A percentile compares a stretch with the other conserved stretches of the same genome.
phyloP scores from a whole-genome alignment of 2,329 filamentous ascomycete species.

The Fusarium sulawesiense region DNA sequence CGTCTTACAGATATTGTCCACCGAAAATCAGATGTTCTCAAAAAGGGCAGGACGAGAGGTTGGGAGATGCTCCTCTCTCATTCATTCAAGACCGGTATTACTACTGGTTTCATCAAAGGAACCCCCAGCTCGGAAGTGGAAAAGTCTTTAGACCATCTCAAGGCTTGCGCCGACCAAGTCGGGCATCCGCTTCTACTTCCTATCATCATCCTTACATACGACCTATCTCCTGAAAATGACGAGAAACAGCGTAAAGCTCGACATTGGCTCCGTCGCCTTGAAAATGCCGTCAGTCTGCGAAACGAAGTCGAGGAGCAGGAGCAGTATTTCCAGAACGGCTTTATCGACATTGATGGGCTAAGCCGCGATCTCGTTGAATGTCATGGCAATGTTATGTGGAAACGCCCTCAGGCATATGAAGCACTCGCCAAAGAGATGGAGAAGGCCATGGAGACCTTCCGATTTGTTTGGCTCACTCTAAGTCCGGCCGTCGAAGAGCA shows the following conservation, averaged over 20 bases:
- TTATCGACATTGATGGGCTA: conserved; percentile 68
- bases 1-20: conserved; percentile 66
- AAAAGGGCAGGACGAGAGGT: conserved; percentile 71
- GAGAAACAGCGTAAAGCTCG: conserved; percentile 71
- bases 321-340: conserved; percentile 63
- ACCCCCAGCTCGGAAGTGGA: conserved; percentile 67
- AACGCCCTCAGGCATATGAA: conserved; percentile 70
- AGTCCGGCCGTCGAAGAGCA: conserved; percentile 29
- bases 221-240: conserved; percentile 66
- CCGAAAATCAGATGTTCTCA: conserved; percentile 74
- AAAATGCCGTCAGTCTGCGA: conserved; percentile 70
- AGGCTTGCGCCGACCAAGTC: conserved; percentile 60
- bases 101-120: conserved; percentile 71
- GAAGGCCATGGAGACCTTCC: conserved; percentile 60
- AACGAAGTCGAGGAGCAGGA: conserved; percentile 68
- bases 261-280: conserved; percentile 70
- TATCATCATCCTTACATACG: conserved; percentile 68
- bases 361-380: conserved; percentile 73
- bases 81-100: conserved; percentile 65
- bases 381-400: conserved; percentile 71
- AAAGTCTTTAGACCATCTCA: conserved; percentile 62
- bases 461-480: conserved; percentile 40
- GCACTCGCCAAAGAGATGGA: conserved; percentile 64
- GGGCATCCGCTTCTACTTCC: conserved; percentile 70
- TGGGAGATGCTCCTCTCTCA: conserved; percentile 74